Percentiles rank a stretch among this genome's conserved stretches.
Conservation (phyloP, 2,329 filamentous ascomycete genomes). For the Diaporthe vexans region DNA sequence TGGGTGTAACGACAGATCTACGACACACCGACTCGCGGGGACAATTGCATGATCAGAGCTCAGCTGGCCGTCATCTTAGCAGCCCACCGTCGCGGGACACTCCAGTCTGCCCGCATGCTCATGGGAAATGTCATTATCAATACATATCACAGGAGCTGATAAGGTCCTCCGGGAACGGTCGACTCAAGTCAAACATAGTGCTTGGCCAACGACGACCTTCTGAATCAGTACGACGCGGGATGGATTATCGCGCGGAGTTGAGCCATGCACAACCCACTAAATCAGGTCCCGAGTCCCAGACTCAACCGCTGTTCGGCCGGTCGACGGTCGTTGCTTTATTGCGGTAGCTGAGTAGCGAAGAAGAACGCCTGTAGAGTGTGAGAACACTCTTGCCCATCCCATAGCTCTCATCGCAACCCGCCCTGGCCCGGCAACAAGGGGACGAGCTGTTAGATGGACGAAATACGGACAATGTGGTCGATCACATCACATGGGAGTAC, state of each 20-base stretch:
- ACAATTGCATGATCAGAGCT: slow-evolving; percentile 28
- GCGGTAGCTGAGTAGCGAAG: too few species aligned
- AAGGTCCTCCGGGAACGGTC: slow-evolving; percentile 21
- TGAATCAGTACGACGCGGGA: slow-evolving; percentile 7
- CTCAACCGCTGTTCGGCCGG: neutral
- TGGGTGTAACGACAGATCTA: slow-evolving; percentile 30
- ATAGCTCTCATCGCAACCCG: neutral
- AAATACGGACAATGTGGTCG: neutral
- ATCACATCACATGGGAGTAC: slow-evolving; percentile 19
- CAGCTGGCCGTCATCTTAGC: neutral
- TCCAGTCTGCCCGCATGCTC: neutral
- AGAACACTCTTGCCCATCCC: neutral
- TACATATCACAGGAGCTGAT: slow-evolving; percentile 5
- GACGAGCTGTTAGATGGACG: neutral
- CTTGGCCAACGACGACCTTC: neutral
- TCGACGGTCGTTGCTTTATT: neutral
- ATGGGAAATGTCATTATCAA: slow-evolving; percentile 21
- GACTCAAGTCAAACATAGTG: neutral
- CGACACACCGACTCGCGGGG: slow-evolving; percentile 26
- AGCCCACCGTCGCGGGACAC: neutral
- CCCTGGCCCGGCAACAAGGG: too few species aligned
- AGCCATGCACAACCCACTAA: neutral
- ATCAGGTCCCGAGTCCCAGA: neutral
- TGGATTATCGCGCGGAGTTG: neutral
- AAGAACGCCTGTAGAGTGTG: neutral